A percentile compares a stretch with the other conserved stretches of the same genome.
Evolutionary conservation across 2,329 filamentous ascomycete species (phyloP).

Genomic region (Exutisphaerella laricina): DNA sequence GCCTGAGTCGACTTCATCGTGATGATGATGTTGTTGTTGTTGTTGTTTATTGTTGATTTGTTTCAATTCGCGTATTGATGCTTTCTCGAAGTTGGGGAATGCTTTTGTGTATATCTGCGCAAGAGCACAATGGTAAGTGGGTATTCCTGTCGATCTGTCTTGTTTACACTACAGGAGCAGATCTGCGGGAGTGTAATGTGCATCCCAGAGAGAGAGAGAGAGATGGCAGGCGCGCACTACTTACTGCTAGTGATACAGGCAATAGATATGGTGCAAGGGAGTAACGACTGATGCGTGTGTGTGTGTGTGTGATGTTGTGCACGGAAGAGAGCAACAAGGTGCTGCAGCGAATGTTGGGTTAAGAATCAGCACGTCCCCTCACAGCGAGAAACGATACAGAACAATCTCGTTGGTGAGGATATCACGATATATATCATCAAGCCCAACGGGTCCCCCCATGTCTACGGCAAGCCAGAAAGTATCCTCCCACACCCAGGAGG

Average conservation of each 20-base stretch:
- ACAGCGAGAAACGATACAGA: slow-evolving; percentile 1
- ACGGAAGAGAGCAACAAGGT: neutral
- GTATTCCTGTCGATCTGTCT: slow-evolving; percentile 1
- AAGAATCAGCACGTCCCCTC: neutral
- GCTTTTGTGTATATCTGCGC: no score
- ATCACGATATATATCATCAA: neutral
- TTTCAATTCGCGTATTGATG: no score
- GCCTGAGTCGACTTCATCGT: slow-evolving; percentile 44
- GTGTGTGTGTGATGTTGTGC: neutral
- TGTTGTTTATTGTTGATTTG: no score
- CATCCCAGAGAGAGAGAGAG: no score
- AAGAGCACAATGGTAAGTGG: no score
- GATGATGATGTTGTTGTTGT: no score
- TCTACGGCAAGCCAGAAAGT: no score
- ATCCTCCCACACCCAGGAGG: neutral
- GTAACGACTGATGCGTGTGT: slow-evolving; percentile 1
- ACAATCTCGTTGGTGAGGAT: neutral
- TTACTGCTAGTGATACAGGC: slow-evolving; percentile 6
- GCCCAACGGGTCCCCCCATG: slow-evolving; percentile 2
- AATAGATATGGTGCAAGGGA: neutral
- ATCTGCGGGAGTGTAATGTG: no score
- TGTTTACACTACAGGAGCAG: no score
- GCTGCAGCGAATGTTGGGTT: slow-evolving; percentile 1
- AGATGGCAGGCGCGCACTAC: neutral
- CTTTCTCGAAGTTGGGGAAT: no score